Base-by-base conservation (phyloP, 2,329 filamentous ascomycete species). In the Aspergillus sojae region DNA sequence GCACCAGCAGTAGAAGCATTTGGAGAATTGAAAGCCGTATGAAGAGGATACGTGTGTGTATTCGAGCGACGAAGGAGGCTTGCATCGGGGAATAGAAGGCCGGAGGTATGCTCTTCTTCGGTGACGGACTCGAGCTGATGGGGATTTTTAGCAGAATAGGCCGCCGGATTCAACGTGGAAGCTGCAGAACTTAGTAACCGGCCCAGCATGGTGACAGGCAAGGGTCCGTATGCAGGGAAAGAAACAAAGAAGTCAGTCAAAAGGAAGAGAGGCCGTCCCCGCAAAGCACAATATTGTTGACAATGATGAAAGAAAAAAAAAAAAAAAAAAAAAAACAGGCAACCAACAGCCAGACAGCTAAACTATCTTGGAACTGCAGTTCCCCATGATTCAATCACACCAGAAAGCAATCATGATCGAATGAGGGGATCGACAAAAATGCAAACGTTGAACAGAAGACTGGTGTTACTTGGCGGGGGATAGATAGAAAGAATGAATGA, bases 101-200 rank as follows among this genome's bases (percentile, higher is more conserved):
- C 78, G 53, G 80, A 80, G 5, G 81, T 83, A 66, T 83, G 81
- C 65, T 81, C 80, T 67, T 83, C 81, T 65, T 83, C 81, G 1
- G 80, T 82, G 28, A 81, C 79, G 28, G 81, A 83, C 67, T 83
- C 81, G 23, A 81, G 76, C 34, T 77, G 76, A 28, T 74, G 71
- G 19, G 74, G 66, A 63, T 74, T 78, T 61, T 78, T 76, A 50
- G 74, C 70, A 46, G 74, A 73, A 63, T 80, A 79, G 7, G 73
- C 67, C n/a, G 78, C 71, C 21, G 79, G 76, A 67, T 78, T 81
- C 59, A 82, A 70, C 23, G 79, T 80, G 52, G 79, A 79, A 16
- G 79, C 79, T 48, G 79, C 78, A 19, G 75, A 80, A 67, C 77
- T 80, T 48, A 82, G 72, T 34, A 82, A 73, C 63, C 79, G 76